A percentile compares a stretch with the other conserved stretches of the same genome.
Conservation (phyloP, 768 basidiomycete genomes). For the Collybia mongolica region DNA sequence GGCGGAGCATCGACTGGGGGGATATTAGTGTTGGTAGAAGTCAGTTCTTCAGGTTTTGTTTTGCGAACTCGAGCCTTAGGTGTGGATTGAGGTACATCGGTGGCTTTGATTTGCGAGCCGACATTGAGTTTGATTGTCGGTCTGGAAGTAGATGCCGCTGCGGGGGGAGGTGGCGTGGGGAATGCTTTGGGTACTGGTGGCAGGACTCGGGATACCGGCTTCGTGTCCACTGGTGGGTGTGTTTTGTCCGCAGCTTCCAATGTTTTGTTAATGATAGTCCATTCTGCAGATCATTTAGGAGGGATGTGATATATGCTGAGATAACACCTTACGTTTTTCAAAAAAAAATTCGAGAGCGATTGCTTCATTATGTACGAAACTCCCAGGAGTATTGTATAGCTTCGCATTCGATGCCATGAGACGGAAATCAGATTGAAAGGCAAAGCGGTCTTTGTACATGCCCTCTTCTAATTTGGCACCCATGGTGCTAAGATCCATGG, state of each 20-base stretch:
- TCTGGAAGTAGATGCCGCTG: conserved; percentile 33
- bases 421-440: conserved; percentile 83
- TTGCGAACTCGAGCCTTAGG: conserved; percentile 34
- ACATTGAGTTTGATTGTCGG: conserved; percentile 73
- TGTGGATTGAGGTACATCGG: conserved; percentile 28
- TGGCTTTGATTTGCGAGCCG: conserved; percentile 27
- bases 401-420: conserved; percentile 89
- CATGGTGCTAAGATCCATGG: conserved; percentile 95
- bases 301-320: neutral
- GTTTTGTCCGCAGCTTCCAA: conserved; percentile 64
- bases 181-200: conserved; percentile 41
- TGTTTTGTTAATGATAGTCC: conserved; percentile 85
- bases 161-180: conserved; percentile 20
- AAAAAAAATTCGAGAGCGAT: conserved; percentile 77
- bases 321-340: conserved; percentile 68
- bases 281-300: conserved; percentile 50
- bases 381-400: conserved; percentile 73
- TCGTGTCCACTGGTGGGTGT: conserved; percentile 20
- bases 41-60: conserved; percentile 40
- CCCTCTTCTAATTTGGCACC: conserved; percentile 83
- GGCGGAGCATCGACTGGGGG: conserved; percentile 57
- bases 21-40: conserved; percentile 22
- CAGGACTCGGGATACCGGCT: conserved; percentile 27
- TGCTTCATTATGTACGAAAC: conserved; percentile 74
- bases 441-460: conserved; percentile 80